Evolutionary conservation across 768 basidiomycete species (phyloP).

Genomic region (Hygrocybe punicea): DNA sequence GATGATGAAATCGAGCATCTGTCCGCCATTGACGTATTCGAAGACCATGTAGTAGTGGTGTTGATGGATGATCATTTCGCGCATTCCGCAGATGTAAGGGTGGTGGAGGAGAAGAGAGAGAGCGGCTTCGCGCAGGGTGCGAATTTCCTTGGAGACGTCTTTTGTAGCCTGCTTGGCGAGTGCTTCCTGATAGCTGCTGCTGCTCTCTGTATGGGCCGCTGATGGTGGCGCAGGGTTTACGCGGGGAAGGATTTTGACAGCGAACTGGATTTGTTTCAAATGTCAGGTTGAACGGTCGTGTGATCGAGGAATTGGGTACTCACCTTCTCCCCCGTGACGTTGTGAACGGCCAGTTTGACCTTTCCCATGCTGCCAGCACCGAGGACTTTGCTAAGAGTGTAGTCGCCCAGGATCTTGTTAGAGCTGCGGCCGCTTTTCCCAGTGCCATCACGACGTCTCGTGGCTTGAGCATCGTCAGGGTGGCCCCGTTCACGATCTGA

Average conservation of each 20-base stretch:
- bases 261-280: slow-evolving; percentile 81
- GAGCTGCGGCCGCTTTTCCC: slow-evolving; percentile 34
- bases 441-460: slow-evolving; percentile 31
- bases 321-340: slow-evolving; percentile 88
- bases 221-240: slow-evolving; percentile 59
- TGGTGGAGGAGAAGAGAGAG: slow-evolving; percentile 95
- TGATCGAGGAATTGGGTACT: slow-evolving; percentile 23
- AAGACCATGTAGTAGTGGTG: slow-evolving; percentile 99
- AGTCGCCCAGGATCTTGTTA: slow-evolving; percentile 81
- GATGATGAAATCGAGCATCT: slow-evolving; percentile 99
- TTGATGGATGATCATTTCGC: slow-evolving; percentile 95
- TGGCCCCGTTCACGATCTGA: slow-evolving; percentile 18
- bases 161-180: slow-evolving; percentile 75
- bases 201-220: slow-evolving; percentile 36
- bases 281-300: background rate
- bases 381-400: slow-evolving; percentile 93
- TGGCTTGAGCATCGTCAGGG: slow-evolving; percentile 29
- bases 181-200: slow-evolving; percentile 35
- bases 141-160: slow-evolving; percentile 94
- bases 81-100: slow-evolving; percentile 99
- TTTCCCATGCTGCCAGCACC: slow-evolving; percentile 99
- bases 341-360: slow-evolving; percentile 93
- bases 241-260: slow-evolving; percentile 98
- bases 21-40: slow-evolving; percentile 97
- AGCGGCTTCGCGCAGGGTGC: slow-evolving; percentile 93